A percentile compares a stretch with the other conserved stretches of the same genome.
Evolutionary conservation across 495 filamentous ascomycete species (phyloP).

Genomic region (Stereocaulon alpinum): DNA sequence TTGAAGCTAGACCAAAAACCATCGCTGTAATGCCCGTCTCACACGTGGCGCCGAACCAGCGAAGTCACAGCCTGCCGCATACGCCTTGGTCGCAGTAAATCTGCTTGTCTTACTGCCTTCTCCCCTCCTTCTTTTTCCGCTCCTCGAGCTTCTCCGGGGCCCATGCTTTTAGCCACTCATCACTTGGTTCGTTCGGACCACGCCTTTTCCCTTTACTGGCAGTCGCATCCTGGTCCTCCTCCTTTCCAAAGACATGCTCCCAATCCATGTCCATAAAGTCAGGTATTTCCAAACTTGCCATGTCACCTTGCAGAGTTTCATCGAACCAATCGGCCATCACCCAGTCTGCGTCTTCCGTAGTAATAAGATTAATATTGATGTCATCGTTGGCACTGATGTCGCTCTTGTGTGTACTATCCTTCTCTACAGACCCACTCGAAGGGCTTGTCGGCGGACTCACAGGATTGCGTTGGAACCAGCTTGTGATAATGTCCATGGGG

Average conservation of each 20-base stretch:
- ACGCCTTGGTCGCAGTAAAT: slow-evolving; percentile 11
- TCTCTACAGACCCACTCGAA: slow-evolving; percentile 11
- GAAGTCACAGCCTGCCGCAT: not conserved
- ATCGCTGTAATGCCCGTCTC: too few relatives aligned
- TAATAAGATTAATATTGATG: slow-evolving; percentile 21
- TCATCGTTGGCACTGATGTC: slow-evolving; percentile 21
- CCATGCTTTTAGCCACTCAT: slow-evolving; percentile 25
- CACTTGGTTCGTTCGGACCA: slow-evolving; percentile 17
- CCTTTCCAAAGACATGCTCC: slow-evolving; percentile 25
- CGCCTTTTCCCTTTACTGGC: slow-evolving; percentile 25
- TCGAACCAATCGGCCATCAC: slow-evolving; percentile 29
- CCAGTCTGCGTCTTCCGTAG: slow-evolving; percentile 26
- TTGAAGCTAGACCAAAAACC: too few relatives aligned
- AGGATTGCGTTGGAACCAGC: slow-evolving; percentile 31
- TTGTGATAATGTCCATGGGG: slow-evolving; percentile 28
- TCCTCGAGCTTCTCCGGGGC: slow-evolving; percentile 14
- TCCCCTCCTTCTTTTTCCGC: slow-evolving; percentile 19
- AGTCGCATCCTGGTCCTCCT: slow-evolving; percentile 26
- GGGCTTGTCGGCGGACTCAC: slow-evolving; percentile 13
- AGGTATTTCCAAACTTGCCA: slow-evolving; percentile 9
- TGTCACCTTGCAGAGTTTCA: slow-evolving; percentile 7
- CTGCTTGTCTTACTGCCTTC: slow-evolving; percentile 26
- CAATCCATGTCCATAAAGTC: slow-evolving; percentile 20
- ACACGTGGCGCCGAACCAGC: too few relatives aligned
- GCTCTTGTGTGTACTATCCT: slow-evolving; percentile 21